These are phyloP conservation scores for Amanita inopinata DNA, from an alignment of 768 basidiomycete species.

Conservation along the genomic window DNA sequence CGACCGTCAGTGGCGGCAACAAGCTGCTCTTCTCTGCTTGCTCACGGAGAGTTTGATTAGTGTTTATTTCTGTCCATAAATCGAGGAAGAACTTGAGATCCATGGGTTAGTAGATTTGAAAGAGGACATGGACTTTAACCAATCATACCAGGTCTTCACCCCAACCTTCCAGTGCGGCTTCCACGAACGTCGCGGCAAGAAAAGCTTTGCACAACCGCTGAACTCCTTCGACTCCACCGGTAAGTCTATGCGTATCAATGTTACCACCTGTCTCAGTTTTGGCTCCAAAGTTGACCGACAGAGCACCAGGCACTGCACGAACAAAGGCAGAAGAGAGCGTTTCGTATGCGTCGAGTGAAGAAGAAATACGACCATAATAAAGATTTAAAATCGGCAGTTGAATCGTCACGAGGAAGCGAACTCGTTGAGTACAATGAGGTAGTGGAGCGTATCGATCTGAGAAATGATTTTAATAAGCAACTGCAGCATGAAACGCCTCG, in stretches of 20 bases:
- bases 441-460: conserved; percentile 87
- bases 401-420: conserved; percentile 73
- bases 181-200: conserved; percentile 70
- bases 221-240: conserved; percentile 76
- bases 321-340: conserved; percentile 80
- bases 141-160: conserved; percentile 79
- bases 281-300: conserved; percentile 49
- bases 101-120: conserved; percentile 3
- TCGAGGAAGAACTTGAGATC: conserved; percentile 81
- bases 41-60: conserved; percentile 45
- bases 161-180: conserved; percentile 66
- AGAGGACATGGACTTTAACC: conserved; percentile 3
- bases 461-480: neutral
- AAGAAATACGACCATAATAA: conserved; percentile 69
- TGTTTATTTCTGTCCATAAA: conserved; percentile 74
- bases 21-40: conserved; percentile 38
- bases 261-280: conserved; percentile 30
- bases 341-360: conserved; percentile 91
- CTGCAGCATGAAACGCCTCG: neutral
- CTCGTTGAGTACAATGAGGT: conserved; percentile 66
- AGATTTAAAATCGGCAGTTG: conserved; percentile 78
- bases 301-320: conserved; percentile 86
- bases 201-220: conserved; percentile 80
- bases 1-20: conserved; percentile 35
- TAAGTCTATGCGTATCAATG: conserved; percentile 55